Evolutionary conservation across 306 rosid genomes (phyloP).

Genomic region (Amphicarpaea edgeworthii): DNA sequence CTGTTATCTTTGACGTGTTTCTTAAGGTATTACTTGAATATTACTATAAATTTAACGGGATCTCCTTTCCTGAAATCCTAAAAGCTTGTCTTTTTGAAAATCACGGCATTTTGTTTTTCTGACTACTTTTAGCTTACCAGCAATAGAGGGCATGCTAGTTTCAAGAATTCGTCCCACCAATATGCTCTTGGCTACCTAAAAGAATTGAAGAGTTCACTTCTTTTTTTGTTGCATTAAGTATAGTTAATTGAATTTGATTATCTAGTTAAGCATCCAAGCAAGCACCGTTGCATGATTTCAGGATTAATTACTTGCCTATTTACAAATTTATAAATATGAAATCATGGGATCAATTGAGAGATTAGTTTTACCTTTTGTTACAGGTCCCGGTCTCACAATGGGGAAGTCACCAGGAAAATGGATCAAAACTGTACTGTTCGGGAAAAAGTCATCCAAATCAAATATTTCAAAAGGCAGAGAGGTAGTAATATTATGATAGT

Average conservation of each 20-base stretch:
- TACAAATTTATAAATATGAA: neutral
- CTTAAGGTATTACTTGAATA: conserved; percentile 3
- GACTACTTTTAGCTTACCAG: conserved; percentile 22
- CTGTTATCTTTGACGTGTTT: conserved; percentile 23
- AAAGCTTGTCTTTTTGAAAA: conserved; percentile 22
- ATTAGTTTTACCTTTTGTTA: conserved; percentile 23
- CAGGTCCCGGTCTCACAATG: conserved; percentile 66
- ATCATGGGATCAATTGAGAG: conserved; percentile 29
- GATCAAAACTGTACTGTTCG: conserved; percentile 88
- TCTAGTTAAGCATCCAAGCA: conserved; percentile 25
- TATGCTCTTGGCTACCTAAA: conserved; percentile 3
- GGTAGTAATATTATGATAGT: conserved; percentile 48
- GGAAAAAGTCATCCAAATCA: conserved; percentile 85
- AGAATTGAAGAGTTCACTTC: conserved; percentile 16
- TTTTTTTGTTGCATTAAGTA: neutral
- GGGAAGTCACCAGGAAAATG: conserved; percentile 98
- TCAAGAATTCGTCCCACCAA: neutral
- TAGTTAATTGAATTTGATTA: conserved; percentile 35
- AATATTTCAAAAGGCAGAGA: conserved; percentile 71
- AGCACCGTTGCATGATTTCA: conserved; percentile 30
- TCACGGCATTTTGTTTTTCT: neutral
- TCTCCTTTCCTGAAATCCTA: neutral
- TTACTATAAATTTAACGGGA: neutral
- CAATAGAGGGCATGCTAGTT: neutral
- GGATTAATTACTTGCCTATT: conserved; percentile 19